phyloP scores from a whole-genome alignment of 1,284 basidiomycete species.

The Somion occarium region DNA sequence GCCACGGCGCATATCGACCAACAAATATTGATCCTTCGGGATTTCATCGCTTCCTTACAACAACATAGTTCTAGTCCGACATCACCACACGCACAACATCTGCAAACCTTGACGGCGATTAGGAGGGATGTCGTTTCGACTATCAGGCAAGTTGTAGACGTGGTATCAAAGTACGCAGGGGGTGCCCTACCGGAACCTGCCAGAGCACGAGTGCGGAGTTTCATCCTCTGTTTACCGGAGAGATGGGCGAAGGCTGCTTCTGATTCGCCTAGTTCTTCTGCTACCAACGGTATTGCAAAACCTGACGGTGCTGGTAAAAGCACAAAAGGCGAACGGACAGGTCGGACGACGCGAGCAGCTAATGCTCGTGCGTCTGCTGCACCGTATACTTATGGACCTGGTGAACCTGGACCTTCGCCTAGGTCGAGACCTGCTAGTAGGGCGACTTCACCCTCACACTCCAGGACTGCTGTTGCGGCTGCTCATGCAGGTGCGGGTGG shows the following conservation, averaged over 20 bases:
- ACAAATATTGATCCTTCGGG: conserved; percentile 79
- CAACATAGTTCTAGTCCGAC: conserved; percentile 34
- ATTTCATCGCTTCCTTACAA: conserved; percentile 73
- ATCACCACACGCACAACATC: conserved; percentile 47
- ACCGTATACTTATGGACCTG: conserved; percentile 25
- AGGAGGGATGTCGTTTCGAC: conserved; percentile 83
- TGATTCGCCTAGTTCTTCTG: background rate
- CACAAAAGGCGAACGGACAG: conserved; percentile 8
- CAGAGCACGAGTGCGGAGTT: conserved; percentile 68
- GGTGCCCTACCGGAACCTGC: conserved; percentile 83
- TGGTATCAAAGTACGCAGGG: conserved; percentile 85
- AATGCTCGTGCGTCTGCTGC: conserved; percentile 17
- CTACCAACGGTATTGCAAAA: background rate
- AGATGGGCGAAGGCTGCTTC: conserved; percentile 57
- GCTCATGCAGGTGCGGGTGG: conserved; percentile 9
- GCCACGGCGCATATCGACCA: conserved; percentile 86
- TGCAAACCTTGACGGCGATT: conserved; percentile 67
- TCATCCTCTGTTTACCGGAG: conserved; percentile 79
- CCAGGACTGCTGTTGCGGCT: conserved; percentile 18
- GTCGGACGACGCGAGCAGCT: conserved; percentile 5
- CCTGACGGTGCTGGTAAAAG: background rate
- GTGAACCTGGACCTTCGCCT: conserved; percentile 25
- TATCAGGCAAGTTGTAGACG: conserved; percentile 83
- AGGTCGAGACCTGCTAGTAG: conserved; percentile 30
- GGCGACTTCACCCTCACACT: conserved; percentile 24